Base-by-base conservation (phyloP, 2,329 filamentous ascomycete species). In the Myriosclerotinia scirpicola region DNA sequence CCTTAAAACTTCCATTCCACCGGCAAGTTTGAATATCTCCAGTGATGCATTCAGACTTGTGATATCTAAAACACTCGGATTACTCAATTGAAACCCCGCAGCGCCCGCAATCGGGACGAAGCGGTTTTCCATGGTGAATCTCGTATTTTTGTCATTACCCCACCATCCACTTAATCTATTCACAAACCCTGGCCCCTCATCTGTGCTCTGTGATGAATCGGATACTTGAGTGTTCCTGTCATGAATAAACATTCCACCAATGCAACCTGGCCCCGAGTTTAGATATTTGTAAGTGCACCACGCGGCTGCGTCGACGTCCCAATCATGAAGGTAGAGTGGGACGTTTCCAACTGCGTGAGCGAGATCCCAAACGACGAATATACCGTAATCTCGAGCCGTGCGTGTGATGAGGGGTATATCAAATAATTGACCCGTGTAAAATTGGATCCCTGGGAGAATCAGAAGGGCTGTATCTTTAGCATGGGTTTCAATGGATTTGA, bases 281-380 rank as follows among this genome's bases (percentile, higher is more conserved):
- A 94, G 82, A 76, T 93, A 94, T 77, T 94, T 94, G 80, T 94
- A 94, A 67, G 85, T 89, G 76, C 91, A 94, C 91, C 91, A 94
- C 11, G 83, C 89, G 6, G 91, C 90, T 1, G 80, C 92, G 75
- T 94, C 91, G 52, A 93, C 90, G 65, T 89, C 83, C 90, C 90
- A 93, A 71, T 90, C 87, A 74, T 92, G 89, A 11, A 94, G 81
- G 63, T 83, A 79, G 26, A 93, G 77, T 1, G 88, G 86, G 1
- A 93, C 89, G 73, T 94, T 94, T 22, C 91, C 91, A 20, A 84
- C 88, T 4, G 90, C 90, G 76, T 94, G 91, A 0, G 91, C 91
- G 55, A 92, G 86, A 75, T 94, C 91, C 90, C 90, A 94, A 59
- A 91, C 89, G 48, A 92, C 85, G 40, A 86, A 80, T 59, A 94